Percentiles rank a stretch among this genome's conserved stretches.
Evolutionary conservation across 148 eudicot species (phyloP).

Genomic region (Spergularia marina): DNA sequence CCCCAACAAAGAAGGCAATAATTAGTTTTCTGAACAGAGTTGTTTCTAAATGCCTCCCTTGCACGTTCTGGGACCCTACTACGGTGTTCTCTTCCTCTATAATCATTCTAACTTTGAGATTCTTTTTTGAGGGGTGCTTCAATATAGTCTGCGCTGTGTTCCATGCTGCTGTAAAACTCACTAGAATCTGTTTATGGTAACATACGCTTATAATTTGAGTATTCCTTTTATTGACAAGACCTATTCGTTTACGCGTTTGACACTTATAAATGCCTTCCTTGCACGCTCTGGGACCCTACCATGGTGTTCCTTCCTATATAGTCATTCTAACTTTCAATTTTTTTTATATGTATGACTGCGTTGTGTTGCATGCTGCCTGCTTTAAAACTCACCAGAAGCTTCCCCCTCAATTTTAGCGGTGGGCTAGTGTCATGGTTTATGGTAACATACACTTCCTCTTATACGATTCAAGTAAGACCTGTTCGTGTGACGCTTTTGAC

Average conservation of each 20-base stretch:
- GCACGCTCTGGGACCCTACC: neutral
- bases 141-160: neutral
- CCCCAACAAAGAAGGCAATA: neutral
- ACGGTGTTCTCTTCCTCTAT: neutral
- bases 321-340: neutral
- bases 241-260: neutral
- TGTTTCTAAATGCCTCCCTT: neutral
- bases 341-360: too few relatives aligned
- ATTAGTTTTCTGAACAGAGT: neutral
- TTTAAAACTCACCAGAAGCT: too few relatives aligned
- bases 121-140: neutral
- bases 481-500: neutral
- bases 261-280: neutral
- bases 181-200: neutral
- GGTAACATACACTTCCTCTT: too few relatives aligned
- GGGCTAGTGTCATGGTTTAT: too few relatives aligned
- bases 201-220: neutral
- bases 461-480: too few relatives aligned
- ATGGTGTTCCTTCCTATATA: neutral
- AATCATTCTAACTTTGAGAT: neutral
- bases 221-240: neutral
- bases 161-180: neutral
- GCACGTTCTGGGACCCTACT: neutral
- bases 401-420: too few relatives aligned
- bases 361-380: too few relatives aligned